Evolutionary conservation across 2,329 filamentous ascomycete species (phyloP).

Genomic region (Basipetospora chlamydospora): DNA sequence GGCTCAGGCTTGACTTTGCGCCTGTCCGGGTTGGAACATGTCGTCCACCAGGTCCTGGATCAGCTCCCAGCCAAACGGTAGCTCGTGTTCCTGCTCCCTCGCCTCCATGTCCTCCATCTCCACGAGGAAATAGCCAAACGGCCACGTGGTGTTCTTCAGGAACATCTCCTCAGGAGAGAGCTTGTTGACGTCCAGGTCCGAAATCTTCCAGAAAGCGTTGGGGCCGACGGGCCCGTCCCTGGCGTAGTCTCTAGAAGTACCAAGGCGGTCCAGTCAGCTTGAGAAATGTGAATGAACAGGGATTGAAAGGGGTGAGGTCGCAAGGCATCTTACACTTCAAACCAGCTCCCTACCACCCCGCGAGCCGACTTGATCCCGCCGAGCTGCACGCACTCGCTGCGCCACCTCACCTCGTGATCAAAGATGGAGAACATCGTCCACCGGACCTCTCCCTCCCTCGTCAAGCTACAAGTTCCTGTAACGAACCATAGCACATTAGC

Average conservation of each 20-base stretch:
- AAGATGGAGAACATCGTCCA: conserved; percentile 58
- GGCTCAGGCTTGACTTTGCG: too few species aligned
- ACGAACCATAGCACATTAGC: too few species aligned
- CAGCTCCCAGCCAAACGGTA: too few species aligned
- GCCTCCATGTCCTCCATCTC: too few species aligned
- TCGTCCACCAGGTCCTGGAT: too few species aligned
- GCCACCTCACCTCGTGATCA: conserved; percentile 55
- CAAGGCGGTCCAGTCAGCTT: background rate
- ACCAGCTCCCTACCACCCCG: conserved; percentile 64
- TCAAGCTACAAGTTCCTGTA: conserved; percentile 47
- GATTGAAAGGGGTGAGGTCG: background rate
- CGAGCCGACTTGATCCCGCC: conserved; percentile 50
- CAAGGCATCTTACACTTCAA: conserved; percentile 42
- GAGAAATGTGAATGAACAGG: background rate
- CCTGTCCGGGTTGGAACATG: too few species aligned
- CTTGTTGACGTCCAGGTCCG: conserved; percentile 1
- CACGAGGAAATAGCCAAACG: too few species aligned
- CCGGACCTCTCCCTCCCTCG: conserved; percentile 54
- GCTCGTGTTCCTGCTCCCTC: too few species aligned
- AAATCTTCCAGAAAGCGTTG: conserved; percentile 59
- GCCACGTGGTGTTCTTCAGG: too few species aligned
- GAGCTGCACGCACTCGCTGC: conserved; percentile 62
- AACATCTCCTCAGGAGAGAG: too few species aligned
- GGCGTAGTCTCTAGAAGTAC: conserved; percentile 41
- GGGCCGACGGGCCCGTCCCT: conserved; percentile 56